Evolutionary conservation across 2,329 filamentous ascomycete species (phyloP), one percentile per base, ranked within the genome.

Genomic region (Graphilbum ipis-grandicollis): DNA sequence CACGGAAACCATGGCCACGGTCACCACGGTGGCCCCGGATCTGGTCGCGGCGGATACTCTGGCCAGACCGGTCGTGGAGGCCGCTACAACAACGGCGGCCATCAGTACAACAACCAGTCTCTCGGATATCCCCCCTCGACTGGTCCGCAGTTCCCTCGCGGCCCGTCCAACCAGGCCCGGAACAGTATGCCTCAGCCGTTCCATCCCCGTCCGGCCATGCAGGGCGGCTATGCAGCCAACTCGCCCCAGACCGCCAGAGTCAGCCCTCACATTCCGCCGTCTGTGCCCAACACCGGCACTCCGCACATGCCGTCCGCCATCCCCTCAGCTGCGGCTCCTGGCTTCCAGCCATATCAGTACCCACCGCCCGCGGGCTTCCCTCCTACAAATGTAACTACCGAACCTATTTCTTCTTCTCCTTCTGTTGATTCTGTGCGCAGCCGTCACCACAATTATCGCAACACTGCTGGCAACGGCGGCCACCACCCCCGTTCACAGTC

Each of bases 261-360:
- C 43, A 79, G 79, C 61, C 71, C 79, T 43, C 74, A 75, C 23
- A 61, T 80, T 38, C 59, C 73, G 21, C 69, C 69, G 39, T 73
- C 75, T 26, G 67, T 79, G 48, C 75, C 50, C 2, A 48, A 47
- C 46, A 46, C 78, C 40, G 68, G 68, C 43, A 80, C 77, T 22
- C 76, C 81, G 43, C 73, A 79, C 60, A 75, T 75, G 75, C 68
- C 53, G 39, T 62, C 66, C 31, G 68, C 68, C 35, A 75, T 84
- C 55, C 68, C 79, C 34, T 34, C 41, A 2, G 79, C 81, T 57
- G 66, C 66, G 55, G 31, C 31, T 17, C 28, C 21, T 12, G 33
- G 34, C 17, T 19, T 17, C 17, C 19, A 69, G 31, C 67, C 70
- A 43, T 79, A 76, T 60, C 71, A 71, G 45, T 71, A 70, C 41